These are phyloP conservation scores for Rosa lucieae DNA, from an alignment of 306 rosid genomes.

Conservation along the genomic window DNA sequence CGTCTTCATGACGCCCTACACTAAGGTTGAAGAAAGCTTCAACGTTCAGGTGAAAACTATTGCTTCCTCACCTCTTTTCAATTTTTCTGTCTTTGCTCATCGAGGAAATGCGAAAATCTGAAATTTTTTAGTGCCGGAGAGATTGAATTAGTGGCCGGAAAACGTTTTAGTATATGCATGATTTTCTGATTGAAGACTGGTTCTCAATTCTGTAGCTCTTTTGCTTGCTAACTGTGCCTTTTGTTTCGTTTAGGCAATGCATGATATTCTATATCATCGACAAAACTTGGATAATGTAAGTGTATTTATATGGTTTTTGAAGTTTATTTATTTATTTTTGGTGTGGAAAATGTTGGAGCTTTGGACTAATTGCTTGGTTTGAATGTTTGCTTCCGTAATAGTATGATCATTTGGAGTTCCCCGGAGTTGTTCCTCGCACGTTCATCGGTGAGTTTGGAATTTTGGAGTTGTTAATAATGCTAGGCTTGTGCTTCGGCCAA, in stretches of 20 bases:
- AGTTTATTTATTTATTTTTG: not conserved
- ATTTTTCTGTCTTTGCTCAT: not conserved
- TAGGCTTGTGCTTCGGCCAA: not conserved
- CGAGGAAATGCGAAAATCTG: constrained; percentile 1
- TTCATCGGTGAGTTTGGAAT: constrained; percentile 59
- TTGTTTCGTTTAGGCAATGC: constrained; percentile 61
- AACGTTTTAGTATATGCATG: not conserved
- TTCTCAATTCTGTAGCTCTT: not conserved
- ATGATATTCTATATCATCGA: constrained; percentile 73
- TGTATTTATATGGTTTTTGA: not conserved
- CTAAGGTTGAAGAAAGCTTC: constrained; percentile 96
- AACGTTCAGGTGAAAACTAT: constrained; percentile 61
- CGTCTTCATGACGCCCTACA: constrained; percentile 67
- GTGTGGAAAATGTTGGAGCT: constrained; percentile 11
- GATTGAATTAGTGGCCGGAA: not conserved
- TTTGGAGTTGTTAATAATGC: not conserved
- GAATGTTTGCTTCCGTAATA: constrained; percentile 25
- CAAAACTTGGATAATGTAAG: constrained; percentile 62
- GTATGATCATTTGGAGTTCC: constrained; percentile 95
- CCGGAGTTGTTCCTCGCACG: constrained; percentile 93
- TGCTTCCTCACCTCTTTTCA: not conserved
- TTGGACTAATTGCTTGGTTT: constrained; percentile 14
- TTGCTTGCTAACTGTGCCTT: constrained; percentile 14
- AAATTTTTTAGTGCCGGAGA: not conserved
- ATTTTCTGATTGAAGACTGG: not conserved